These are phyloP conservation scores for Jaltomata sinuosa DNA, from an alignment of 257 asterid genomes.

Conservation along the genomic window DNA sequence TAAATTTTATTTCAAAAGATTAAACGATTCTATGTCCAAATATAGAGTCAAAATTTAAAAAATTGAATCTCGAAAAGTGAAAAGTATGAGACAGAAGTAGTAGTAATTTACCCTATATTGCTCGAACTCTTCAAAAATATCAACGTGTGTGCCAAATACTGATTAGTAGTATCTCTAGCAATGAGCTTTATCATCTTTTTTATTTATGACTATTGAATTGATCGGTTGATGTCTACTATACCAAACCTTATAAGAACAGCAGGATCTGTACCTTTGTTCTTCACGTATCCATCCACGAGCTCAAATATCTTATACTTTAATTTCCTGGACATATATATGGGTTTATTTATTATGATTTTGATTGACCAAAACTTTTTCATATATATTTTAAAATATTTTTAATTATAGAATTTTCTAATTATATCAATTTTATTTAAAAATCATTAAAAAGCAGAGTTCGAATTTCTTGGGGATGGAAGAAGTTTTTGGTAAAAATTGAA, in stretches of 20 bases:
- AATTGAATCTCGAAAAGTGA: neutral
- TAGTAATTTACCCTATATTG: neutral
- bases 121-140: neutral
- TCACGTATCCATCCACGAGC: neutral
- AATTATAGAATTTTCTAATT: too few relatives aligned
- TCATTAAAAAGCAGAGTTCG: neutral
- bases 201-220: conserved; percentile 6
- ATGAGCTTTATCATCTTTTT: conserved; percentile 5
- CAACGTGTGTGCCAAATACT: too few relatives aligned
- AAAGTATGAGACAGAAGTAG: neutral
- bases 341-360: neutral
- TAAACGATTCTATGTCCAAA: neutral
- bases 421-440: neutral
- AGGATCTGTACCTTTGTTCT: conserved; percentile 4
- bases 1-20: neutral
- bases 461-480: too few relatives aligned
- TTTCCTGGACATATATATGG: neutral
- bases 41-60: neutral
- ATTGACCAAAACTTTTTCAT: neutral
- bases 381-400: too few relatives aligned
- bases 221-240: neutral
- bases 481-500: too few relatives aligned
- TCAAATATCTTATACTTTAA: neutral
- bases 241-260: conserved; percentile 1
- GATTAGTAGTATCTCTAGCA: conserved; percentile 3